Percentiles rank a stretch among this genome's conserved stretches.
These are phyloP conservation scores for Salvia miltiorrhiza DNA, from an alignment of 257 asterid species.

Conservation along the genomic window DNA sequence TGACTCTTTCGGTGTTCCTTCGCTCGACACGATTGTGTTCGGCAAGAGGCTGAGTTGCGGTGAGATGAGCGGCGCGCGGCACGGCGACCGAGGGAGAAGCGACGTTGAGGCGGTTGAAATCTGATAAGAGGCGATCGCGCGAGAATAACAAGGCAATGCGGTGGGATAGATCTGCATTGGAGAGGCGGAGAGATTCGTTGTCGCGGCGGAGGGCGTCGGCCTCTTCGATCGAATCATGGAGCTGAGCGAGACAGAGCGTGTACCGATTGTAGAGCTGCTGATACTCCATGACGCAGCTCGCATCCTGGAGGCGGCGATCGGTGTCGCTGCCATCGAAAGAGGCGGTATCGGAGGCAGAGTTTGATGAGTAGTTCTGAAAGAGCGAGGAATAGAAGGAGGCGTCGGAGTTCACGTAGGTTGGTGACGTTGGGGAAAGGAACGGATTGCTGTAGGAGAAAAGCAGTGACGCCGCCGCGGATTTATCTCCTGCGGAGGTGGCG, in stretches of 20 bases:
- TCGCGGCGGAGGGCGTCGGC: conserved; percentile 56
- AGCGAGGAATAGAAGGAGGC: conserved; percentile 46
- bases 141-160: conserved; percentile 57
- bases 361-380: conserved; percentile 39
- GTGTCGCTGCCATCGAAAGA: conserved; percentile 45
- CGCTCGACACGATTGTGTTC: conserved; percentile 42
- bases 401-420: conserved; percentile 34
- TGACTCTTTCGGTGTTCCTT: conserved; percentile 37
- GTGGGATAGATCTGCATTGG: conserved; percentile 64
- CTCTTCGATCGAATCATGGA: conserved; percentile 54
- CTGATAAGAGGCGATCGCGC: conserved; percentile 62
- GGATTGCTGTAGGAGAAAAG: conserved; percentile 34
- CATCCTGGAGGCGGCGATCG: conserved; percentile 38
- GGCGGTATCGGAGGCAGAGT: conserved; percentile 43
- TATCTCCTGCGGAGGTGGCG: conserved; percentile 23
- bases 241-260: conserved; percentile 51
- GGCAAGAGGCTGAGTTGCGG: conserved; percentile 21
- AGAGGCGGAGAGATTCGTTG: conserved; percentile 51
- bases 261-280: conserved; percentile 79
- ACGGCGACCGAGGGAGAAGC: conserved; percentile 30
- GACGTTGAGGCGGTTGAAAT: conserved; percentile 52
- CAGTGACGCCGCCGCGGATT: conserved; percentile 23
- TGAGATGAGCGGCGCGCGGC: conserved; percentile 21
- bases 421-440: conserved; percentile 49
- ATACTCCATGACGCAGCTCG: conserved; percentile 55